Evolutionary conservation across 805 yeast species (phyloP).

Genomic region (Candida glaebosa): DNA sequence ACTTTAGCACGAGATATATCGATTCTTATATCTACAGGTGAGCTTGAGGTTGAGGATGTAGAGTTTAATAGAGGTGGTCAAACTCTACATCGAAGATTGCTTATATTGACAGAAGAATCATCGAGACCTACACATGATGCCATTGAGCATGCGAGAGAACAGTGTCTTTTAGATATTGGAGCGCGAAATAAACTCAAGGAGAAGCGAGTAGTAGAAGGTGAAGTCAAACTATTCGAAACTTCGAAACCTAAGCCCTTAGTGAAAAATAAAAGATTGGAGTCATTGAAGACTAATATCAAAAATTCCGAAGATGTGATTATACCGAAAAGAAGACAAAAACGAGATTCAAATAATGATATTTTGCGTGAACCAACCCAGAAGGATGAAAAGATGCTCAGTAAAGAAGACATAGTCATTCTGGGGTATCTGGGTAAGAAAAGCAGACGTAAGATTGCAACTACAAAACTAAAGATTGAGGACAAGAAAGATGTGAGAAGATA

Average conservation of each 20-base stretch:
- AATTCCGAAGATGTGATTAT: neutral
- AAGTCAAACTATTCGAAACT: constrained; percentile 20
- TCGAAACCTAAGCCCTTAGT: constrained; percentile 6
- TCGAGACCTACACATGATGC: constrained; percentile 24
- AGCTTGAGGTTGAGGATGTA: constrained; percentile 22
- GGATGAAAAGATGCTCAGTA: neutral
- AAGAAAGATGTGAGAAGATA: constrained; percentile 8
- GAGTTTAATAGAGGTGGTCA: constrained; percentile 25
- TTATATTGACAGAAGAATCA: constrained; percentile 26
- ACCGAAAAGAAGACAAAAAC: constrained; percentile 2
- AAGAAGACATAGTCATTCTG: constrained; percentile 1
- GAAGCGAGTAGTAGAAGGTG: constrained; percentile 25
- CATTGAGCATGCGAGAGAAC: constrained; percentile 23
- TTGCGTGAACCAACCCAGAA: too few relatives aligned
- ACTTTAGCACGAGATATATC: constrained; percentile 38
- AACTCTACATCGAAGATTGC: constrained; percentile 25
- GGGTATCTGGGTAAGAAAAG: constrained; percentile 12
- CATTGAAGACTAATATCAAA: constrained; percentile 9
- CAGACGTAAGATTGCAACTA: constrained; percentile 11
- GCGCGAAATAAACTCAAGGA: constrained; percentile 7
- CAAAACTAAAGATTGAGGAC: constrained; percentile 1
- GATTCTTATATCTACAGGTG: constrained; percentile 18
- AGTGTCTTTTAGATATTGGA: constrained; percentile 26
- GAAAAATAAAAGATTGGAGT: constrained; percentile 20
- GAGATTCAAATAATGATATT: neutral